These are phyloP conservation scores for Ustilago esculenta DNA, from an alignment of 1,284 basidiomycete species.

Conservation along the genomic window DNA sequence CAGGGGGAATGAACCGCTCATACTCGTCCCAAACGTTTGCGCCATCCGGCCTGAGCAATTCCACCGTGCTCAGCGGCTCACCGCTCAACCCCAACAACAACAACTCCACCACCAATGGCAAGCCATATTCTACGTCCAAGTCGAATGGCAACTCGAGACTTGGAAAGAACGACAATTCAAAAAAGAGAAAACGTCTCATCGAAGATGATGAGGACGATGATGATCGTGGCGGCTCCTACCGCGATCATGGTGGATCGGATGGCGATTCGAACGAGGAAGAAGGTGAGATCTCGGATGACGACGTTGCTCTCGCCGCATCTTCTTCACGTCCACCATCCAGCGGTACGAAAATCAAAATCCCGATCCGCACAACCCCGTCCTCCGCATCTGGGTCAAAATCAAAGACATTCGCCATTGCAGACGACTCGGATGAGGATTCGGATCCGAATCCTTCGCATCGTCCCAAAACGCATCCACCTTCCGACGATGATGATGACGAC, in stretches of 20 bases:
- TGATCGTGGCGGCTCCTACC: slow-evolving; percentile 8
- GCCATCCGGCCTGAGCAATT: slow-evolving; percentile 31
- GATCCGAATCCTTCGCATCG: slow-evolving; percentile 8
- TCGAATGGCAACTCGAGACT: not conserved
- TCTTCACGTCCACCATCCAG: not conserved
- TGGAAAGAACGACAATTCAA: not conserved
- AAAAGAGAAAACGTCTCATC: slow-evolving; percentile 25
- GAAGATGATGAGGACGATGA: slow-evolving; percentile 44
- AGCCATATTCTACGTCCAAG: not conserved
- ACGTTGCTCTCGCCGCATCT: slow-evolving; percentile 19
- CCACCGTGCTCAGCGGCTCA: slow-evolving; percentile 39
- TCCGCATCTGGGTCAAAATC: slow-evolving; percentile 5
- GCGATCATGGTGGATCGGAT: slow-evolving; percentile 9
- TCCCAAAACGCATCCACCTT: not conserved
- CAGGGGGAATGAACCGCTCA: slow-evolving; percentile 20
- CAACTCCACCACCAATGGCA: not conserved
- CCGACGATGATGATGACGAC: slow-evolving; percentile 33
- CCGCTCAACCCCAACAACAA: slow-evolving; percentile 45
- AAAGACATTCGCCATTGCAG: slow-evolving; percentile 13
- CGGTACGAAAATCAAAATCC: slow-evolving; percentile 23
- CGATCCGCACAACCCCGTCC: slow-evolving; percentile 5
- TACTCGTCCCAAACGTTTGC: slow-evolving; percentile 46
- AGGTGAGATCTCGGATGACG: slow-evolving; percentile 43
- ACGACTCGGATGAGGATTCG: slow-evolving; percentile 28
- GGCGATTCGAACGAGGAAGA: slow-evolving; percentile 34